Conservation (phyloP, 192 early-diverging fungal species). For the Geranomyces variabilis region DNA sequence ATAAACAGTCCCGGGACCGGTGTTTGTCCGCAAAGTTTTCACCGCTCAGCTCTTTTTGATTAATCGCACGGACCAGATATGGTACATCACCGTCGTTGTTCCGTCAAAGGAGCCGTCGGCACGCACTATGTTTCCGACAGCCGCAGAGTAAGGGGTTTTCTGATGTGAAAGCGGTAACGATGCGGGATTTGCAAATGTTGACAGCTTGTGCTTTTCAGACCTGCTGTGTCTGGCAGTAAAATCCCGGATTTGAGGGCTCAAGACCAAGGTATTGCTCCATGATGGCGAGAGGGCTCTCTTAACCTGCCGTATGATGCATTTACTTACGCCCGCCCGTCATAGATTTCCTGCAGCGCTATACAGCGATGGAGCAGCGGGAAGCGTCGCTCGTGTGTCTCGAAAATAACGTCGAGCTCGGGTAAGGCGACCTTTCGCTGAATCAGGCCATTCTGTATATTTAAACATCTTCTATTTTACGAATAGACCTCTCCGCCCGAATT, state of each 20-base stretch:
- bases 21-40: constrained; percentile 39
- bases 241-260: too few relatives aligned
- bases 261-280: too few relatives aligned
- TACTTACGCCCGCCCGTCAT: not conserved
- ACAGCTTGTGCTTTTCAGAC: too few relatives aligned
- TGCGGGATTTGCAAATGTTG: too few relatives aligned
- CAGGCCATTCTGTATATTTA: not conserved
- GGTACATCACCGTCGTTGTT: constrained; percentile 27
- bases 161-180: too few relatives aligned
- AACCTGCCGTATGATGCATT: too few relatives aligned
- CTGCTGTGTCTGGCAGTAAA: too few relatives aligned
- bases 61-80: constrained; percentile 24
- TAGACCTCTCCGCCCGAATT: constrained; percentile 25
- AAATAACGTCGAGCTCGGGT: constrained; percentile 43
- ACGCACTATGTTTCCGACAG: not conserved
- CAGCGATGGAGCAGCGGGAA: constrained; percentile 31
- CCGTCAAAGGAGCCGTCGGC: constrained; percentile 11
- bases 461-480: not conserved
- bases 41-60: constrained; percentile 43
- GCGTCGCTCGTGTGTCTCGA: constrained; percentile 45
- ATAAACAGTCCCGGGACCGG: constrained; percentile 28
- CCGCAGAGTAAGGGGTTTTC: too few relatives aligned
- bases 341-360: constrained; percentile 14
- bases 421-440: too few relatives aligned
- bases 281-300: too few relatives aligned